A percentile compares a stretch with the other conserved stretches of the same genome.
Conservation (phyloP, 2,329 filamentous ascomycete genomes). For the Diaporthe ampelina region DNA sequence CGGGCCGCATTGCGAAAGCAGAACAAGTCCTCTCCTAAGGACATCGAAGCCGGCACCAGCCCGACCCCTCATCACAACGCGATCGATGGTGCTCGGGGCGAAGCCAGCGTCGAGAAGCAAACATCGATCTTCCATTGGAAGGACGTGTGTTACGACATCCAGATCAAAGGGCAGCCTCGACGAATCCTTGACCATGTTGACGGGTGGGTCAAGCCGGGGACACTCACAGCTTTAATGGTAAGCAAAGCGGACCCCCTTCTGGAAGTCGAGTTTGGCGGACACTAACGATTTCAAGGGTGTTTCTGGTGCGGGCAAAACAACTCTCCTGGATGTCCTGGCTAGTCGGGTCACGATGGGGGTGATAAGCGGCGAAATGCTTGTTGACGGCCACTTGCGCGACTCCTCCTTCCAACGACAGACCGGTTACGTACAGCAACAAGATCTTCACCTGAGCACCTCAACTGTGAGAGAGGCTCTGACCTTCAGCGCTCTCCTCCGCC, state of each 20-base stretch:
- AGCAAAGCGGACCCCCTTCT: not conserved
- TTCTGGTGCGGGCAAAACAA: not conserved
- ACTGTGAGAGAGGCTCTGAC: not conserved
- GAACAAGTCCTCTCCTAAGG: not conserved
- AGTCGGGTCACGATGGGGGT: not conserved
- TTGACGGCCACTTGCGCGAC: constrained; percentile 49
- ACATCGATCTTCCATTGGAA: not conserved
- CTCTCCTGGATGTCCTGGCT: not conserved
- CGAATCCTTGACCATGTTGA: not conserved
- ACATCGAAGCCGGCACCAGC: no score
- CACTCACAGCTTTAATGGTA: not conserved
- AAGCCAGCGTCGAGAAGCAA: constrained; percentile 40
- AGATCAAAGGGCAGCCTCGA: not conserved
- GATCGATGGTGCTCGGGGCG: no score
- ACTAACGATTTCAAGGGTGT: no score
- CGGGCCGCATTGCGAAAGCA: constrained; percentile 71
- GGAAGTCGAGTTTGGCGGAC: no score
- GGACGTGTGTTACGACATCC: not conserved
- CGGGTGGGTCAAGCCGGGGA: not conserved
- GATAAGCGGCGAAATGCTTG: not conserved
- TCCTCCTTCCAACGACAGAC: not conserved
- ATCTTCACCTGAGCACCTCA: not conserved
- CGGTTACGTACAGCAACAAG: not conserved
- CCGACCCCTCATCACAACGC: no score
- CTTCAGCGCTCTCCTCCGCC: not conserved